Base-by-base conservation (phyloP, 768 basidiomycete species). In the Rhizopogon rudus region DNA sequence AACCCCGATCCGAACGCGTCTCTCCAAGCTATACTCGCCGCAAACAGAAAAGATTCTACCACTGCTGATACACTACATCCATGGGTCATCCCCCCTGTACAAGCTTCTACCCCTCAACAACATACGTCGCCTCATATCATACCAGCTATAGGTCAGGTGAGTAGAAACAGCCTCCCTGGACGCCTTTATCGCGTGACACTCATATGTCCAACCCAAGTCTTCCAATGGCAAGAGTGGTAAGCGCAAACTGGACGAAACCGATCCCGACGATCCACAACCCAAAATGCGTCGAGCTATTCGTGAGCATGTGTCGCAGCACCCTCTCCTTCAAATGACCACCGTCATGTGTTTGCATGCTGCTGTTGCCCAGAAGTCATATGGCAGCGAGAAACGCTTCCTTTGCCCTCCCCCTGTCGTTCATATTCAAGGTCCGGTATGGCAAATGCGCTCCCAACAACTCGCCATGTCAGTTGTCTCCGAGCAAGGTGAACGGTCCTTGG, bases 351-450 rank as follows among this genome's bases (percentile, higher is more conserved):
- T 94, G 52, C 93, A 96, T 65, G 92, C 93, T 25, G 91, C 91
- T 33, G 92, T 94, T 50, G 94, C 92, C 1, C 94, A 97, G 75
- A 97, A 97, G 74, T 94, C 92, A 10, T 97, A 97, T 67, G 92
- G 92, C 51, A 92, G 88, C 69, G 94, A 97, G 75, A 94, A 95
- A 70, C 87, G 94, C 55, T 93, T 95, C 67, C 81, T 98, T 39
- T 93, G 91, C 64, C 94, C 94, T 8, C 93, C 94, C 3, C 94
- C 94, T 8, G 83, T 96, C 55, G 91, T 98, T 31, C 90, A 92
- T 61, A 91, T 95, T 60, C 90, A 93, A 63, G 92, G 93, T 17
- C 90, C 93, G 2, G 84, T 87, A 40, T 86, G 86, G 83, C 87
- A 89, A 59, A 86, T 91, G 77, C 86, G 87, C 51, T 76, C 80